Base-by-base conservation (phyloP, 345 rosid species). In the Citrus unshiu region DNA sequence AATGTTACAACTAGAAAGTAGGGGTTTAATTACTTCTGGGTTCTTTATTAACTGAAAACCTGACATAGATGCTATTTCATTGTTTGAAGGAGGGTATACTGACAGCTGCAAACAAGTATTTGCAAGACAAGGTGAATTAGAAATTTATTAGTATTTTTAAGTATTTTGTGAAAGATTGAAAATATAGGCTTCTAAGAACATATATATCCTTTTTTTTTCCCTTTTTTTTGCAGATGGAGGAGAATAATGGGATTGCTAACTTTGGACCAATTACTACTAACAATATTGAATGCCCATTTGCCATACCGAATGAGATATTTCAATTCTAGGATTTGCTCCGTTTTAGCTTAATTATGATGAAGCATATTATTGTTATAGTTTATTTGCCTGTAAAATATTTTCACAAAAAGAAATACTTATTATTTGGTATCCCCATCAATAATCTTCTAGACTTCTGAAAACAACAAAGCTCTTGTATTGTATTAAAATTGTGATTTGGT, bases 71-170 rank as follows among this genome's bases (percentile, higher is more conserved):
- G 14, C 51, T 46, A 46, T 46, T 46, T 46, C 18, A 46, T 46
- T 46, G 18, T 49, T 63, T 87, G 70, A 27, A 94, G 98, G 98
- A 94, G 83, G 95, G 91, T 74, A 79, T 90, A 64, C 83, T 94
- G 84, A 86, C 83, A 72, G 91, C 95, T 74, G 87, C 96, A 80
- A 94, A 94, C 75, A 87, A 87, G 80, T 86, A 79, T 79, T 92
- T 94, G 81, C 95, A 87, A 62, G 92, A 93, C 63, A 91, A 93
- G 97, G 98, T 94, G 51, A 85, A 63, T 21, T 21, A 79, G 9
- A 66, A 27, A 21, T 34, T 70, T 49, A 73, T 37, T 54, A 54
- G 19, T 54, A 54, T 16, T 51, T 13, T 51, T 16, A 51, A 51
- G 57, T 5, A 34, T 7, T 22, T 27, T 2, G 24, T 60, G 34